Evolutionary conservation across 2,329 filamentous ascomycete genomes (phyloP).

Genomic region (Neospermospora avenae): DNA sequence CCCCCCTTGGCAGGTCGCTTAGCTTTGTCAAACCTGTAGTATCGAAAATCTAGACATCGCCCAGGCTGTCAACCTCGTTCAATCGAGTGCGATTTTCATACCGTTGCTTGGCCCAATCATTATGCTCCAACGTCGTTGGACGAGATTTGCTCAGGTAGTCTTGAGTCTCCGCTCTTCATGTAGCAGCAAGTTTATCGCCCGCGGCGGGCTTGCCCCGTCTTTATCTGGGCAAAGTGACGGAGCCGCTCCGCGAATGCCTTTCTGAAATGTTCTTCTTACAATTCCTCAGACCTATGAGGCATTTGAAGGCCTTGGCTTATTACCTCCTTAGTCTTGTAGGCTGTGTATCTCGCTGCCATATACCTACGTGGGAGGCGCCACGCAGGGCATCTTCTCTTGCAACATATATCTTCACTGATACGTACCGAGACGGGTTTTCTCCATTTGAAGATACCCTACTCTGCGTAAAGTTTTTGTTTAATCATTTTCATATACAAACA

Average conservation of each 20-base stretch:
- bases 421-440: conserved; percentile 5
- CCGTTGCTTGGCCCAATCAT: conserved; percentile 1
- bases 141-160: background rate
- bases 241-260: background rate
- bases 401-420: background rate
- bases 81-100: background rate
- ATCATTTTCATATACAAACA: background rate
- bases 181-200: background rate
- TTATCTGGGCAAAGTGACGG: background rate
- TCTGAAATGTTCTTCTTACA: background rate
- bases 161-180: background rate
- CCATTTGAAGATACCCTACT: background rate
- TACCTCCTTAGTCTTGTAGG: background rate
- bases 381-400: background rate
- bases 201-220: background rate
- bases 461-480: background rate
- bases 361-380: background rate
- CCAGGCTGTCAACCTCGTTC: conserved; percentile 7
- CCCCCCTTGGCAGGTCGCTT: conserved; percentile 8
- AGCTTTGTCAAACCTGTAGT: background rate
- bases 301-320: conserved; percentile 2
- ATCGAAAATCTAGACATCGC: conserved; percentile 1
- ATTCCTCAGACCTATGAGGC: background rate
- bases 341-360: background rate
- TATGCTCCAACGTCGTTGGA: background rate